phyloP scores from a whole-genome alignment of 257 asterid genomes.

The Jacaranda mimosifolia region DNA sequence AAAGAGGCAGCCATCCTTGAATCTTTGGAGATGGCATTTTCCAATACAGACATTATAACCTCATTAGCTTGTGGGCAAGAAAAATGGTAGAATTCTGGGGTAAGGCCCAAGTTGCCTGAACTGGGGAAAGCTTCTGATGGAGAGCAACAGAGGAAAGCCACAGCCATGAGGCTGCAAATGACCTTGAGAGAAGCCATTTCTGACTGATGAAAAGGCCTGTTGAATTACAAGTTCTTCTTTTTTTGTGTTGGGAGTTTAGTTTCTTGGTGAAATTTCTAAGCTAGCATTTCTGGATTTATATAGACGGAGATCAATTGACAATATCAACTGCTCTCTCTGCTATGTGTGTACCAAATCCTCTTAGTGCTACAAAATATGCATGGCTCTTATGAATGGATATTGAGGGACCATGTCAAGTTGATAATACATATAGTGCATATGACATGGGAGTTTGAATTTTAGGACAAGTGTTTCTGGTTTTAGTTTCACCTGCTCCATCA shows the following conservation, averaged over 20 bases:
- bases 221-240: background rate
- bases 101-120: slow-evolving; percentile 30
- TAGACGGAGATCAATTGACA: slow-evolving; percentile 38
- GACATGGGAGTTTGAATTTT: slow-evolving; percentile 32
- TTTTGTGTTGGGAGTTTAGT: background rate
- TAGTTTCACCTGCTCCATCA: slow-evolving; percentile 80
- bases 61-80: slow-evolving; percentile 86
- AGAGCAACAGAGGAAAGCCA: slow-evolving; percentile 42
- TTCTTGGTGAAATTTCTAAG: slow-evolving; percentile 13
- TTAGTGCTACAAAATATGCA: slow-evolving; percentile 17
- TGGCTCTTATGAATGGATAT: slow-evolving; percentile 19
- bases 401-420: slow-evolving; percentile 44
- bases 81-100: slow-evolving; percentile 55
- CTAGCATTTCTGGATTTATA: slow-evolving; percentile 1
- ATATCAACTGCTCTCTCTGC: slow-evolving; percentile 54
- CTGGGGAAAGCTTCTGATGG: slow-evolving; percentile 48
- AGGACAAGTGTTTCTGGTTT: slow-evolving; percentile 54
- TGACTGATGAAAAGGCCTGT: background rate
- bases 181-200: slow-evolving; percentile 51
- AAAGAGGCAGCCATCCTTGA: slow-evolving; percentile 84
- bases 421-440: background rate
- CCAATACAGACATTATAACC: slow-evolving; percentile 74
- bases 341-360: slow-evolving; percentile 58
- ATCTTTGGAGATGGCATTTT: slow-evolving; percentile 64
- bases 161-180: slow-evolving; percentile 34